Evolutionary conservation across 176 grass and related monocot species (phyloP), one percentile per base, ranked within the genome.

Genomic region (Ananas comosus): DNA sequence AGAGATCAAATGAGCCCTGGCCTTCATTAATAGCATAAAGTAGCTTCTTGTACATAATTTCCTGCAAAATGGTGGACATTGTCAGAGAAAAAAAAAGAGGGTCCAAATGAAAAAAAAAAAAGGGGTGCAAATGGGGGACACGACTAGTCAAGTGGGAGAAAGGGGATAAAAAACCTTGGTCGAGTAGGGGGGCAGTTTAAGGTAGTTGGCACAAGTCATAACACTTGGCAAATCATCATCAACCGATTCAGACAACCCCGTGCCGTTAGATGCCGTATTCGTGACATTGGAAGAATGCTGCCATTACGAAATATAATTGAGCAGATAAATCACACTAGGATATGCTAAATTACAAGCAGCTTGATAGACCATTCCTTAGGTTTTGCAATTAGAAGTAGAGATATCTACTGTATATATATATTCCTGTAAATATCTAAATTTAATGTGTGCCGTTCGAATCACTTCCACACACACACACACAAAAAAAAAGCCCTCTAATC

Each of bases 141-240:
- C 14, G 12, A 29, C 18, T 48, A 28, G 49, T 49, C 2, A 9
- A 78, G 14, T 64, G 48, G 28, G 21, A 67, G 65, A 24, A 17
- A 56, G 29, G 71, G 71, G 58, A 67, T 83, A 71, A 25, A 57
- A 49, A 61, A 96, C 91, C 83, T 96, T 96, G 16, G 82, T 91
- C 13, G 91, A 96, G 70, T 96, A 96, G 4, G 88, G 91, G 8
- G 91, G 91, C 11, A 96, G 85, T 76, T 96, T 96, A 68, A 96
- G 88, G 80, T 91, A 96, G 72, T 96, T 96, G 25, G 88, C 91
- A 64, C 91, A 96, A 17, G 91, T 96, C 91, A 96, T 96, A 5
- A 96, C 91, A 75, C 91, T 96, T 42, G 91, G 91, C 51, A 96
- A 76, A 76, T 91, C 91, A 58, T 96, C 85, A 78, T 96, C 91